These are phyloP conservation scores for Aspergillus affinis DNA, from an alignment of 495 filamentous ascomycete species.

Conservation along the genomic window DNA sequence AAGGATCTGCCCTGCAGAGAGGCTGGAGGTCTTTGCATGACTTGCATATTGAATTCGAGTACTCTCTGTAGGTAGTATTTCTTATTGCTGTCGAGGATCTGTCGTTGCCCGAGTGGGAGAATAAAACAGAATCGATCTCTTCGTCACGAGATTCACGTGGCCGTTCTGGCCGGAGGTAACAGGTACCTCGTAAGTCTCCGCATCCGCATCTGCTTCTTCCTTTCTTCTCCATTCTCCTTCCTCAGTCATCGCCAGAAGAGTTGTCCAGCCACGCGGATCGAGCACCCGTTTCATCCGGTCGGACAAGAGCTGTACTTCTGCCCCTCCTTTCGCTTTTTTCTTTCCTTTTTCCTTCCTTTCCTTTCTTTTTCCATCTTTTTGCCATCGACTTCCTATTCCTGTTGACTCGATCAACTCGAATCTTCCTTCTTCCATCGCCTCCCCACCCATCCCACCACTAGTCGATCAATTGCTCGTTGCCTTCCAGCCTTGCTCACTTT, in stretches of 20 bases:
- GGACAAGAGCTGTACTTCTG: neutral
- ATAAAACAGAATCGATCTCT: neutral
- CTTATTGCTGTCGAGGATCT: no score
- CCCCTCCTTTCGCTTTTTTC: neutral
- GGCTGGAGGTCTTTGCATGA: neutral
- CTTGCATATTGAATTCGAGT: neutral
- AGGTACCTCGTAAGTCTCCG: no score
- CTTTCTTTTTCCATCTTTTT: slow-evolving; percentile 10
- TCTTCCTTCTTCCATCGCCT: slow-evolving; percentile 1
- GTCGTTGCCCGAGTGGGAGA: no score
- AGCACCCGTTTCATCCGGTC: slow-evolving; percentile 3
- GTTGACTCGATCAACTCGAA: neutral
- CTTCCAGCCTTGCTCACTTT: slow-evolving; percentile 9
- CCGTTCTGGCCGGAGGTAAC: neutral
- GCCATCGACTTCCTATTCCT: slow-evolving; percentile 8
- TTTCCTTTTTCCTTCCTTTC: slow-evolving; percentile 8
- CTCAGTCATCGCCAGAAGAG: neutral
- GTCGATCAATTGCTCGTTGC: neutral
- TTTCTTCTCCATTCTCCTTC: slow-evolving; percentile 6
- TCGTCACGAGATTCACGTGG: slow-evolving; percentile 10
- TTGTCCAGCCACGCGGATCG: neutral
- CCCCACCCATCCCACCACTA: neutral
- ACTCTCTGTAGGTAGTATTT: no score
- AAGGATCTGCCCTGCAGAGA: neutral
- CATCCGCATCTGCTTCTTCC: no score